phyloP scores from a whole-genome alignment of 139 green algal species.

The Coelastrella sp. region DNA sequence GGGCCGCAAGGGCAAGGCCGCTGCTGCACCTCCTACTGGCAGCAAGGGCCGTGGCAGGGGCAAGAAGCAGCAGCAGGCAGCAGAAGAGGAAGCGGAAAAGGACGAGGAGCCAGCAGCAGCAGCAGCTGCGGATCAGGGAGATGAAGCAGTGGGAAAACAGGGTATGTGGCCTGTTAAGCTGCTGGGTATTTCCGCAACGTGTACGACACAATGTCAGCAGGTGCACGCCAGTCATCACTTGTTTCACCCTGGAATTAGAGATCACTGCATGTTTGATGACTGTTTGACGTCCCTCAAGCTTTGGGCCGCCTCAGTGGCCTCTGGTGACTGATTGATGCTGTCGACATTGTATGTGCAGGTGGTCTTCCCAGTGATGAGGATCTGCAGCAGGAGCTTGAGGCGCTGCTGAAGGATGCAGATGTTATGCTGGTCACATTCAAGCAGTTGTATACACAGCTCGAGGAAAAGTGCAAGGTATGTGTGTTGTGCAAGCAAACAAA shows the following conservation, averaged over 20 bases:
- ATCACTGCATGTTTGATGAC: no score
- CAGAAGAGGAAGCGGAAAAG: background rate
- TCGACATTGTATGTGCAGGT: background rate
- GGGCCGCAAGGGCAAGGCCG: conserved; percentile 16
- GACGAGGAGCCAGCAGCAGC: background rate
- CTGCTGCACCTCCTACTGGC: background rate
- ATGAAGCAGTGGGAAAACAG: background rate
- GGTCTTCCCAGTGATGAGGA: background rate
- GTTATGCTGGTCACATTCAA: conserved; percentile 17
- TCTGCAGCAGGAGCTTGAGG: background rate
- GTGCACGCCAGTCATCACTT: no score
- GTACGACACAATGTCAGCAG: no score
- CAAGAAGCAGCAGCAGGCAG: conserved; percentile 2
- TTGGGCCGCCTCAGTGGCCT: no score
- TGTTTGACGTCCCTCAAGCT: no score
- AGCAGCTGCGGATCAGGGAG: conserved; percentile 1
- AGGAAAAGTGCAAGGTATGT: conserved; percentile 37
- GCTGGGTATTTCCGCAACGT: no score
- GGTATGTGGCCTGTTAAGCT: background rate
- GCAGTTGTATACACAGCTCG: conserved; percentile 19
- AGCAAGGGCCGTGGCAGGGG: conserved; percentile 6
- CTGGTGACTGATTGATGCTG: no score
- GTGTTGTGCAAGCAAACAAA: no score
- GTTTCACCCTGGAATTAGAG: no score
- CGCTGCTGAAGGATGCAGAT: conserved; percentile 26